Base-by-base conservation (phyloP, 139 green algal genomes). In the Diplosphaera chodatii region DNA sequence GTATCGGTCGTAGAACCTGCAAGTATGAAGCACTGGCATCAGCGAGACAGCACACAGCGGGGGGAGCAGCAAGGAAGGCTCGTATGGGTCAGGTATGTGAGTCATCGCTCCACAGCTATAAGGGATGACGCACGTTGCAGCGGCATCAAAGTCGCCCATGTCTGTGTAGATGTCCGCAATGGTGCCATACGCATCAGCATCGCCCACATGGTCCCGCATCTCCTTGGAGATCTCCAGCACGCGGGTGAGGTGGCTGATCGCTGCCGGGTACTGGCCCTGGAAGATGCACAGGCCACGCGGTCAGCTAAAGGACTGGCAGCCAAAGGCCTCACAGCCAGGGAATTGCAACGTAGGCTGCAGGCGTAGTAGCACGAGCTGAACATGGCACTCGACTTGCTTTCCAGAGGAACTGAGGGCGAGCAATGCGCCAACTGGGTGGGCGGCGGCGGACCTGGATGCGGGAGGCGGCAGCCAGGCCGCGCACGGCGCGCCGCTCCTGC, bases 111-210 rank as follows among this genome's bases (percentile, higher is more conserved):
- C n/a, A n/a, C n/a, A n/a, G n/a, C n/a, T n/a, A n/a, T n/a, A n/a
- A n/a, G n/a, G n/a, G n/a, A n/a, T n/a, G n/a, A 25, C 48, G 48
- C 63, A 67, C 13, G 20, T 34, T 18, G 63, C 63, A 34, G 13
- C 31, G 68, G 91, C 90, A 65, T 97, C 93, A 78, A 96, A 94
- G 55, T 96, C 87, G 8, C 86, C 89, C 74, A 97, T 82, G 63
- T 96, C 92, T 32, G 93, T 96, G 84, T 96, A 95, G 66, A 93
- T 91, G 82, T 98, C 93, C 20, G 93, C 93, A 73, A 98, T 98
- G 64, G 85, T 91, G 41, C 93, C 93, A 65, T 92, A 96, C 1
- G 91, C 91, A 67, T 97, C 91, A 20, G 88, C 87, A 72, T 97
- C 90, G 22, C 91, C 89, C 40, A 84, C 74, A 70, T 77, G 66